Base-by-base conservation (phyloP, 306 rosid species). In the Hippophae gyantsensis region DNA sequence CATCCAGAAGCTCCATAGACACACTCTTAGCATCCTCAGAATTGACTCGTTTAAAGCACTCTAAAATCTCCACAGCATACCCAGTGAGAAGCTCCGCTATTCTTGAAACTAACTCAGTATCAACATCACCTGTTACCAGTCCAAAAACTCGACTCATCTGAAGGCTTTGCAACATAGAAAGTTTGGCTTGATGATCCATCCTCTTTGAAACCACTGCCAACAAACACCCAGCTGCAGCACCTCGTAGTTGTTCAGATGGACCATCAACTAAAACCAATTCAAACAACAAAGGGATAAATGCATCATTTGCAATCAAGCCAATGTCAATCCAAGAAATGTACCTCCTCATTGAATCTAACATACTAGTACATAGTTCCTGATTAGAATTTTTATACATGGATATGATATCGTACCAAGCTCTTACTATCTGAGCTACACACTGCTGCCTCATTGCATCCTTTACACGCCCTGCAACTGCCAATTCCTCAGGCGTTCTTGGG, bases 281-380 rank as follows among this genome's bases (percentile, higher is more conserved):
- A 77, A 92, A 92, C 68, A 92, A 72, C 65, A 88, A 59, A 0
- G 96, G 95, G 62, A 86, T 65, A 68, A 92, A 85, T 6, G 66
- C 76, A 62, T 92, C 99, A 72, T 92, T 92, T 58, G 70, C 96
- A 48, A 92, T 77, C 63, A 92, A 79, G 49, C 93, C 79, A 12
- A 92, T 92, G 65, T 92, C 99, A 23, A 92, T 92, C 99, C 99
- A 92, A 54, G 95, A 82, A 62, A 86, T 81, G 76, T 72, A 86
- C 76, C 93, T 84, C 72, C 82, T 80, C 86, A 86, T 86, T 7
- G 89, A 76, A 56, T 84, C 94, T 66, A 89, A 84, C 6, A 86
- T 95, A 52, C 70, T 73, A 50, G 78, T 13, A 71, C 95, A 89
- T 48, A 89, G 72, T 61, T 84, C 90, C 47, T 80, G 83, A 72